phyloP scores from a whole-genome alignment of 148 eudicot genomes.

The Gaultheria prostrata region DNA sequence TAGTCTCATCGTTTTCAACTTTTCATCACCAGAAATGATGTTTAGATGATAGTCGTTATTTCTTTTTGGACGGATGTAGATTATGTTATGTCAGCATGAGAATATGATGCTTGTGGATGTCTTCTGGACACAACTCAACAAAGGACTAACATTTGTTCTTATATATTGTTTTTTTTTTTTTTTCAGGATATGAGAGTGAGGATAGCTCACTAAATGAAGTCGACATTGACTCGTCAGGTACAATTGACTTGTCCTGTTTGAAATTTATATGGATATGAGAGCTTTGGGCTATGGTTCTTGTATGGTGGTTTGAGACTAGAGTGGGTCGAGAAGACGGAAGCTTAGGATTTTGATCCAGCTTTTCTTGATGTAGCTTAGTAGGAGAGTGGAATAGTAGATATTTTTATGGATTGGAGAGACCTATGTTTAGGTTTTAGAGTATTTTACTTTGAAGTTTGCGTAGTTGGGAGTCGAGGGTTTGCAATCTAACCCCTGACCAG shows the following conservation, averaged over 20 bases:
- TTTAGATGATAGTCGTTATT: background rate
- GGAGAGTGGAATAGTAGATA: no score
- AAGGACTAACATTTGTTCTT: background rate
- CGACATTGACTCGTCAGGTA: conserved; percentile 66
- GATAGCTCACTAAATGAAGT: conserved; percentile 72
- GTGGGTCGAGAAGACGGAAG: no score
- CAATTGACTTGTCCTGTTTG: background rate
- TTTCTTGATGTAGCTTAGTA: no score
- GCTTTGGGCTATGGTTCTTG: no score
- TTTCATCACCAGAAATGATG: background rate
- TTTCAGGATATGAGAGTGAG: conserved; percentile 78
- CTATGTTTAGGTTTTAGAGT: no score
- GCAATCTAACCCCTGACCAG: no score
- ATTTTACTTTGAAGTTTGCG: no score
- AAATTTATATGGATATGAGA: no score
- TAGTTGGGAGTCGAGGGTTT: no score
- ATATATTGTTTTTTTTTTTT: background rate
- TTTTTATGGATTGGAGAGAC: no score
- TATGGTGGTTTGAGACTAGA: no score
- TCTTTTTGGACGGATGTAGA: conserved; percentile 11
- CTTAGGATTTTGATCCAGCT: no score
- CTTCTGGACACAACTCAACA: background rate
- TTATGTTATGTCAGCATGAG: background rate
- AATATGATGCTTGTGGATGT: conserved; percentile 2
- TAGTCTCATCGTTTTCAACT: background rate